phyloP scores from a whole-genome alignment of 2,329 filamentous ascomycete genomes.

The Hypoxylon sp. region DNA sequence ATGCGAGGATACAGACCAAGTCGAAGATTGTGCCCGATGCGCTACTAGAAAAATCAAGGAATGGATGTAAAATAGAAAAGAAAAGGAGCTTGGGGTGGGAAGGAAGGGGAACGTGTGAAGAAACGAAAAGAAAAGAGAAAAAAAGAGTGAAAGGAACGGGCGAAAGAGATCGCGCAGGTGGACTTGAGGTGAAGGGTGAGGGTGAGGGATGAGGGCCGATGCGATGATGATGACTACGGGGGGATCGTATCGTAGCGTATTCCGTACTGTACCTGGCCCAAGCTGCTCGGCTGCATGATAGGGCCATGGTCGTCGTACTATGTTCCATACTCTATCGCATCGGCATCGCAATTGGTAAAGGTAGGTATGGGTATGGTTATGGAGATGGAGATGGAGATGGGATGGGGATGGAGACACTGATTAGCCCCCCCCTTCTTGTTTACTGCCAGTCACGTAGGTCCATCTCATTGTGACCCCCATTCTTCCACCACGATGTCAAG shows the following conservation, averaged over 20 bases:
- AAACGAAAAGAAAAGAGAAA: slow-evolving; percentile 19
- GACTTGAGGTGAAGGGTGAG: slow-evolving; percentile 20
- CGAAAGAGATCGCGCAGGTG: slow-evolving; percentile 8
- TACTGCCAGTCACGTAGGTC: background rate
- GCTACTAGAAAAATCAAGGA: slow-evolving; percentile 27
- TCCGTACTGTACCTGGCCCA: slow-evolving; percentile 3
- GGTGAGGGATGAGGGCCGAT: slow-evolving; percentile 25
- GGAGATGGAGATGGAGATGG: background rate
- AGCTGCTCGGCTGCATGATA: slow-evolving; percentile 4
- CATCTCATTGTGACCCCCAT: background rate
- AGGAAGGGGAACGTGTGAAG: slow-evolving; percentile 11
- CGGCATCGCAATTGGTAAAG: slow-evolving; percentile 9
- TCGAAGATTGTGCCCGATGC: slow-evolving; percentile 29
- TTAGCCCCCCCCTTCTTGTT: slow-evolving; percentile 1
- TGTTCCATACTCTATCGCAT: slow-evolving; percentile 6
- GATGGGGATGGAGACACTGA: background rate
- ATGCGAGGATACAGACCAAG: slow-evolving; percentile 30
- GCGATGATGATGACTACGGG: slow-evolving; percentile 41
- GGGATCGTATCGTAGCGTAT: slow-evolving; percentile 33
- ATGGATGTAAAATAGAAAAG: slow-evolving; percentile 25
- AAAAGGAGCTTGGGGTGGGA: slow-evolving; percentile 1
- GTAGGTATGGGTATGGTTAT: background rate
- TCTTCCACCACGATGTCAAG: background rate
- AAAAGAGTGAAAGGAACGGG: slow-evolving; percentile 29
- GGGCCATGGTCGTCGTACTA: slow-evolving; percentile 3